Evolutionary conservation across 352 stramenopile species (phyloP).

Genomic region (Pythium volutum): DNA sequence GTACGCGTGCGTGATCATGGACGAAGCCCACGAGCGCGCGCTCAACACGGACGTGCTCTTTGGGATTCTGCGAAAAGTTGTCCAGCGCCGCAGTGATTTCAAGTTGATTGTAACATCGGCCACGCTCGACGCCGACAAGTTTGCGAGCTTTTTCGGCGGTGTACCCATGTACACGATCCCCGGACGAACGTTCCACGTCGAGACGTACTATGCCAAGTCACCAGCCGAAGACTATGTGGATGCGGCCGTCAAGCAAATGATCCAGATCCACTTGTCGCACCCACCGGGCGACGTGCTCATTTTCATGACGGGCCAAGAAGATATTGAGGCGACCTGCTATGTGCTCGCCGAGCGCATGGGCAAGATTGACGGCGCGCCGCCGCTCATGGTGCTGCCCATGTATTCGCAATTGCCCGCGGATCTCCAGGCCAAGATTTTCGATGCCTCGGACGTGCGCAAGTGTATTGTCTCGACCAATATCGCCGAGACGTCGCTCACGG

Average conservation of each 20-base stretch:
- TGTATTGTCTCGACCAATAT: constrained; percentile 99
- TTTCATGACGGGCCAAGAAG: constrained; percentile 99
- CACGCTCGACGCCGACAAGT: constrained; percentile 97
- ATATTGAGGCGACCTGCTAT: constrained; percentile 96
- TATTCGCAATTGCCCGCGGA: constrained; percentile 98
- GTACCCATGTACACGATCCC: constrained; percentile 98
- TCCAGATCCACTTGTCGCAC: constrained; percentile 98
- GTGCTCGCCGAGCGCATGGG: constrained; percentile 95
- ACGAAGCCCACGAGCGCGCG: constrained; percentile 93
- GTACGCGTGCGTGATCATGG: constrained; percentile 92
- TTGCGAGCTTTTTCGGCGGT: constrained; percentile 96
- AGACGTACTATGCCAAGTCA: constrained; percentile 90
- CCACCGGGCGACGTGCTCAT: constrained; percentile 97
- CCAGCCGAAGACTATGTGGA: constrained; percentile 98
- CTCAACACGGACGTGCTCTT: constrained; percentile 95
- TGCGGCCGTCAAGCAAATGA: constrained; percentile 96
- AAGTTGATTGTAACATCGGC: constrained; percentile 93
- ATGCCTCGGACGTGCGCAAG: constrained; percentile 93
- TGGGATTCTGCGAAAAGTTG: constrained; percentile 90
- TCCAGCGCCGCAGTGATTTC: constrained; percentile 86
- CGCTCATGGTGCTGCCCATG: constrained; percentile 98
- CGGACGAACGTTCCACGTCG: constrained; percentile 80
- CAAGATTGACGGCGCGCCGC: constrained; percentile 90
- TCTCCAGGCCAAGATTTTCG: constrained; percentile 98
- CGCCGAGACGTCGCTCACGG: constrained; percentile 94